phyloP scores from a whole-genome alignment of 1,284 basidiomycete species.

The Moesziomyces antarcticus region DNA sequence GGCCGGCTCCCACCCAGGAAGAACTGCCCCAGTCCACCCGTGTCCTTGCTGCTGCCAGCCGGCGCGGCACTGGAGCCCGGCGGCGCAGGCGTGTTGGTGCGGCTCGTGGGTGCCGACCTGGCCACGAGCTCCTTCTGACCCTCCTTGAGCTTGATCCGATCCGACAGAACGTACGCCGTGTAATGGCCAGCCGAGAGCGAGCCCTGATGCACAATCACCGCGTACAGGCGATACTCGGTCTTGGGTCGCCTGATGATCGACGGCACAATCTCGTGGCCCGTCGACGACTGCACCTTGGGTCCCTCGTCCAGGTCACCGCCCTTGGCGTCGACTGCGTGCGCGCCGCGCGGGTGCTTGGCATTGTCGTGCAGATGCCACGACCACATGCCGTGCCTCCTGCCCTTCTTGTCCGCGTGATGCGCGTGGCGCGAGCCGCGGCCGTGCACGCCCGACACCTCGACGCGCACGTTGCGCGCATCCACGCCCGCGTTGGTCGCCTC shows the following conservation, averaged over 20 bases:
- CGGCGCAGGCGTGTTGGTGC: constrained; percentile 39
- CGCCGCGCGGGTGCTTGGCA: not conserved
- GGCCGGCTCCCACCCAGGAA: constrained; percentile 29
- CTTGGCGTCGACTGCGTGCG: constrained; percentile 1
- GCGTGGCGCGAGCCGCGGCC: constrained; percentile 10
- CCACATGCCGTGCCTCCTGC: constrained; percentile 41
- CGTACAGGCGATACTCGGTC: constrained; percentile 69
- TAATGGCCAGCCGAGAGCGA: constrained; percentile 59
- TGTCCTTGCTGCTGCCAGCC: not conserved
- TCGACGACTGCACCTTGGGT: constrained; percentile 29
- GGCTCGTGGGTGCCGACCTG: constrained; percentile 39
- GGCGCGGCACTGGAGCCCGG: constrained; percentile 1
- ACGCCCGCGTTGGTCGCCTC: constrained; percentile 64
- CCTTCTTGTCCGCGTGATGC: constrained; percentile 13
- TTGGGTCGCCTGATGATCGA: constrained; percentile 31
- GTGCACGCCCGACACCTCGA: constrained; percentile 24
- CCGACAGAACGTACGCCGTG: constrained; percentile 59
- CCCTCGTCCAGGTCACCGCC: constrained; percentile 37
- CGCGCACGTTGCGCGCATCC: constrained; percentile 67
- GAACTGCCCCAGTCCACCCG: constrained; percentile 19
- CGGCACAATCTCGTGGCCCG: constrained; percentile 34
- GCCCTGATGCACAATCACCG: constrained; percentile 81
- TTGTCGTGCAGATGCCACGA: constrained; percentile 43
- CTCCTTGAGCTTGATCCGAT: constrained; percentile 49
- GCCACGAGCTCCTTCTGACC: constrained; percentile 32